A percentile compares a stretch with the other conserved stretches of the same genome.
phyloP scores from a whole-genome alignment of 2,329 filamentous ascomycete genomes.

The Nannizziopsis barbatae region DNA sequence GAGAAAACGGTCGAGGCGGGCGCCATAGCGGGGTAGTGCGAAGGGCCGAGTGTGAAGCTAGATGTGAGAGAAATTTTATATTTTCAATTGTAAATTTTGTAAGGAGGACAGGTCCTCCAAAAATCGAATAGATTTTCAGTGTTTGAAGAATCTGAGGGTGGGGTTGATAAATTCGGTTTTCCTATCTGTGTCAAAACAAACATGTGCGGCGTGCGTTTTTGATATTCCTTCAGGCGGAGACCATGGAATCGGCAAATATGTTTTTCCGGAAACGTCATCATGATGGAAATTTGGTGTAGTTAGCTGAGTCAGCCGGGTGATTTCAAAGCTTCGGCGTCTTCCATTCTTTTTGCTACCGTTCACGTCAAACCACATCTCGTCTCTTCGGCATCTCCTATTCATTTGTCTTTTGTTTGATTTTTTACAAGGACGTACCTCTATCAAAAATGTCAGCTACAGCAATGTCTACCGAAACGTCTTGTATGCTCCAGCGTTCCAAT shows the following conservation, averaged over 20 bases:
- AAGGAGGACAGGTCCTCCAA: not conserved
- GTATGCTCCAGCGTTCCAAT: not conserved
- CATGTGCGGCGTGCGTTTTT: no score
- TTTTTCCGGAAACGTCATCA: no score
- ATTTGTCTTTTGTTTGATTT: not conserved
- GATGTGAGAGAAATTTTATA: not conserved
- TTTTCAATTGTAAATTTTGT: no score
- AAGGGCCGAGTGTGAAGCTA: slow-evolving; percentile 10
- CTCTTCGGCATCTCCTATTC: not conserved
- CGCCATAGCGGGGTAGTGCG: slow-evolving; percentile 41
- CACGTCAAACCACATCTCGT: no score
- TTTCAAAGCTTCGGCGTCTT: no score
- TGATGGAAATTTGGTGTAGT: no score
- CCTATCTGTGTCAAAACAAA: no score
- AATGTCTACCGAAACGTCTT: not conserved
- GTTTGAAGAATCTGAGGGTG: not conserved
- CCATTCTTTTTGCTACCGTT: no score
- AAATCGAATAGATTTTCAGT: not conserved
- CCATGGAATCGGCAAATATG: no score
- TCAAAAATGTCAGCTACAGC: slow-evolving; percentile 3
- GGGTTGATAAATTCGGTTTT: no score
- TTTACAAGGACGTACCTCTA: not conserved
- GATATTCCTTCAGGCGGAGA: no score
- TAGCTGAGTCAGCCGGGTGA: no score
- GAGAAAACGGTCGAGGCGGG: slow-evolving; percentile 53